Evolutionary conservation across 148 eudicot genomes (phyloP), one percentile per base, ranked within the genome.

Genomic region (Linanthus parryae): DNA sequence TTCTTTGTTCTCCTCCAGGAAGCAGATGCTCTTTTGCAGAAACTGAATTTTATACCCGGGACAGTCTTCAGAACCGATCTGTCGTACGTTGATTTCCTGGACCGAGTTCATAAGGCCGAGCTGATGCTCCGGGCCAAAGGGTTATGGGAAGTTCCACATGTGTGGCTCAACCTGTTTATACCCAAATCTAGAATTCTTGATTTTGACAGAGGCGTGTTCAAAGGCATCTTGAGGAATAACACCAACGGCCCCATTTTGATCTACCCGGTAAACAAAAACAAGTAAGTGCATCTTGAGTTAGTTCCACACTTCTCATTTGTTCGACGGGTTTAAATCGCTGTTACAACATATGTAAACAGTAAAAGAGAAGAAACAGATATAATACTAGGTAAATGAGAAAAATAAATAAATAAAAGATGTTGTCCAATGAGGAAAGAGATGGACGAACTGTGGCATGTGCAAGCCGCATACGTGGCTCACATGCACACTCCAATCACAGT

Each of bases 41-140:
- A 76, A 35, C 25, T 91, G 20, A 58, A 83, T 33, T 86, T 50
- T 26, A 86, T 91, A 59, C 86, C 92, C 4, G 77, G 77, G 0
- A 62, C 95, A 2, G 73, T 53, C 16, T 91, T 91, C 61, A 78
- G 84, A 29, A 83, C 97, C 0, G 97, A 91, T 64, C 71, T 91
- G 43, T 80, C 95, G 0, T 91, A 91, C 31, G 39, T 91, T 0
- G 86, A 86, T 53, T 91, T 91, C 73, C 39, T 91, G 60, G 88
- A 91, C 75, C 85, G 97, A 72, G 97, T 86, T 76, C 97, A 91
- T 77, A 91, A 81, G 61, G 97, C 95, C 29, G 98, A 87, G 73
- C 44, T 91, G 47, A 84, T 81, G 52, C 94, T 91, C 66, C 82
- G 96, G 62, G 73, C 94, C 56, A 81, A 83, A 69, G 86, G 80